phyloP scores from a whole-genome alignment of 1,139 yeast species.

The Pichia sp. region DNA sequence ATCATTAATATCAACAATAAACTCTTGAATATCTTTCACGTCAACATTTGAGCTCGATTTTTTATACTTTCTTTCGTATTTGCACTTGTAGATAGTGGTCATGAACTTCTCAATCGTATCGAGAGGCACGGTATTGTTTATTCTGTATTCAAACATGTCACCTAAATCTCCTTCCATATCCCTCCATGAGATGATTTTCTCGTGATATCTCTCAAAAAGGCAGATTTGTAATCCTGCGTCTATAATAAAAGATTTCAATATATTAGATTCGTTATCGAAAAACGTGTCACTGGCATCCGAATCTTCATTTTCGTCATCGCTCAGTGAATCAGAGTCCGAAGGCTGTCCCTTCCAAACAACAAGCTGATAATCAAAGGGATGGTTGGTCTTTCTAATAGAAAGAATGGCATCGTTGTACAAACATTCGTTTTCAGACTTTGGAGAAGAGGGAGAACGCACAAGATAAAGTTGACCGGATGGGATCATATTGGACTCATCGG shows the following conservation, averaged over 20 bases:
- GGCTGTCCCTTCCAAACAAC: slow-evolving; percentile 63
- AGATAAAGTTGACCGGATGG: slow-evolving; percentile 78
- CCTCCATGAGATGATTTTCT: slow-evolving; percentile 63
- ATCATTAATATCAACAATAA: slow-evolving; percentile 34
- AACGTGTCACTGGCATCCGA: slow-evolving; percentile 49
- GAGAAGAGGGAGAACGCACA: slow-evolving; percentile 68
- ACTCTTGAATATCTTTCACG: slow-evolving; percentile 48
- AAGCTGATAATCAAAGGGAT: slow-evolving; percentile 62
- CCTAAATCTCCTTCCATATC: slow-evolving; percentile 85
- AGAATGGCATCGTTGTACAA: slow-evolving; percentile 76
- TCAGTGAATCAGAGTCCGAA: slow-evolving; percentile 25
- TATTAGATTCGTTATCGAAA: slow-evolving; percentile 34
- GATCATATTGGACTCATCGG: slow-evolving; percentile 63
- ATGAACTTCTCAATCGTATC: slow-evolving; percentile 61
- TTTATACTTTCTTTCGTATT: slow-evolving; percentile 70
- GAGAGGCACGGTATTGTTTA: slow-evolving; percentile 53
- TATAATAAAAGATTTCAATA: slow-evolving; percentile 62
- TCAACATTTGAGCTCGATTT: slow-evolving; percentile 43
- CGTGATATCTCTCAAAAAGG: slow-evolving; percentile 34
- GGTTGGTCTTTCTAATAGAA: slow-evolving; percentile 59
- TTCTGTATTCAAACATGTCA: slow-evolving; percentile 74
- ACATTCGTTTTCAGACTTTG: slow-evolving; percentile 84
- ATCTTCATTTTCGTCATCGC: slow-evolving; percentile 49
- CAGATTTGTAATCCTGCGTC: slow-evolving; percentile 52
- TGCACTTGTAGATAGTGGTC: slow-evolving; percentile 55